Percentiles rank a stretch among this genome's conserved stretches.
These are phyloP conservation scores for Rickenella mellea DNA, from an alignment of 768 basidiomycete genomes.

Conservation along the genomic window DNA sequence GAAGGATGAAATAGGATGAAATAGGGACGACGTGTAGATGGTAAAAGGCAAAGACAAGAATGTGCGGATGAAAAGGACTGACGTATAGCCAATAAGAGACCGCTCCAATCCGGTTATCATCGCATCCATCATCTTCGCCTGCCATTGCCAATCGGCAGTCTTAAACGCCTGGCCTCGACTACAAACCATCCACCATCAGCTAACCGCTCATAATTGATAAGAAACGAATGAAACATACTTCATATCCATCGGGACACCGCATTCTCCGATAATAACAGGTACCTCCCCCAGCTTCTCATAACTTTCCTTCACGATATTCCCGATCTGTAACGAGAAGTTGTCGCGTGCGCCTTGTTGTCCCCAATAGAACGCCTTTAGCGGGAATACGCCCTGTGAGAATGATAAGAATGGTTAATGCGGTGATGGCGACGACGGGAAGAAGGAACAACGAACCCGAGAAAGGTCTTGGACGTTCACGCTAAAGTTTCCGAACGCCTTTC, in stretches of 20 bases:
- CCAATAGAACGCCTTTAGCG: slow-evolving; percentile 75
- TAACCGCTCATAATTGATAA: slow-evolving; percentile 1
- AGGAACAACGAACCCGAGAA: slow-evolving; percentile 51
- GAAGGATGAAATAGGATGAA: too few species aligned
- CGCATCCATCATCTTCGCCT: slow-evolving; percentile 90
- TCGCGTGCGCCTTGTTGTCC: slow-evolving; percentile 72
- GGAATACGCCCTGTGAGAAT: slow-evolving; percentile 69
- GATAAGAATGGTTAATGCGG: slow-evolving; percentile 5
- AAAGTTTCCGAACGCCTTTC: slow-evolving; percentile 76
- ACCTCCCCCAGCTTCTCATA: slow-evolving; percentile 66
- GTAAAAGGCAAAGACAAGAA: slow-evolving; percentile 1
- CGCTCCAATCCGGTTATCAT: slow-evolving; percentile 77
- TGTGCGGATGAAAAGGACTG: slow-evolving; percentile 20
- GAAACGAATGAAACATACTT: slow-evolving; percentile 47
- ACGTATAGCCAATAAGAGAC: slow-evolving; percentile 79
- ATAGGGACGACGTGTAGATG: too few species aligned
- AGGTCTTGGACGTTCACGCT: slow-evolving; percentile 90
- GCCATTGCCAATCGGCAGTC: slow-evolving; percentile 71
- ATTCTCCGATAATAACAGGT: slow-evolving; percentile 86
- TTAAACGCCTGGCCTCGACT: slow-evolving; percentile 67
- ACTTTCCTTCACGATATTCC: slow-evolving; percentile 63
- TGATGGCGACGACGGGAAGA: not conserved
- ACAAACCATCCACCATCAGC: not conserved
- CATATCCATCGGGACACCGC: slow-evolving; percentile 94
- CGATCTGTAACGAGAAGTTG: slow-evolving; percentile 77